These are phyloP conservation scores for Quercus glauca DNA, from an alignment of 306 rosid genomes.

Conservation along the genomic window DNA sequence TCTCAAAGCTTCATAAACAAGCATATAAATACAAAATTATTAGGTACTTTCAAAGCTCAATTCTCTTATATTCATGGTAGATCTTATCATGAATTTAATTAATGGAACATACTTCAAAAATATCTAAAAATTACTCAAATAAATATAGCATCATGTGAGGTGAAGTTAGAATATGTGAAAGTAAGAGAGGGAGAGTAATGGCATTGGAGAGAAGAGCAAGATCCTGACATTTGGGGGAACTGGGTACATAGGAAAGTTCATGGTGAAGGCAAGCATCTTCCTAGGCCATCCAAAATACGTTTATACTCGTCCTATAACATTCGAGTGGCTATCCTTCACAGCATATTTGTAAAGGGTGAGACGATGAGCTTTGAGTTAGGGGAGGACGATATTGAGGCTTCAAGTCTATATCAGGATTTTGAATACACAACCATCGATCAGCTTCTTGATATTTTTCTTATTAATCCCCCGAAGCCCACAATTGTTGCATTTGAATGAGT, in stretches of 20 bases:
- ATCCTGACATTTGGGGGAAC: constrained; percentile 43
- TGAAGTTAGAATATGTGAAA: too few species aligned
- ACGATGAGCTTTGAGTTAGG: constrained; percentile 24
- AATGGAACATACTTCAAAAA: too few species aligned
- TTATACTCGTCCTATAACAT: constrained; percentile 31
- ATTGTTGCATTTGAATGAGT: constrained; percentile 34
- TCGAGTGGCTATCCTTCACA: constrained; percentile 32
- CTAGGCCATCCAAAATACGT: constrained; percentile 38
- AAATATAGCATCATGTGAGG: too few species aligned
- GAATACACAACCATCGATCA: constrained; percentile 27
- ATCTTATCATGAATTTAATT: too few species aligned
- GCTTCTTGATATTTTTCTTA: constrained; percentile 39
- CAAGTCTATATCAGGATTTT: constrained; percentile 32
- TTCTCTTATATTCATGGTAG: too few species aligned
- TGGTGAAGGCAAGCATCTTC: constrained; percentile 39
- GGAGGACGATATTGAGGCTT: constrained; percentile 34
- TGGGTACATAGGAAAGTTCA: constrained; percentile 38
- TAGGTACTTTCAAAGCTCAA: too few species aligned
- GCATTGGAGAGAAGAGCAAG: constrained; percentile 17
- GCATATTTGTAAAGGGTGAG: constrained; percentile 36
- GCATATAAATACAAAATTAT: too few species aligned
- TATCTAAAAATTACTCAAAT: too few species aligned
- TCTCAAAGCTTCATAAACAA: too few species aligned
- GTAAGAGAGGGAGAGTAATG: background rate
- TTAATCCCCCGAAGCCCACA: constrained; percentile 30